Conservation (phyloP, 106 monocot species). For the Dendrobium chrysotoxum region DNA sequence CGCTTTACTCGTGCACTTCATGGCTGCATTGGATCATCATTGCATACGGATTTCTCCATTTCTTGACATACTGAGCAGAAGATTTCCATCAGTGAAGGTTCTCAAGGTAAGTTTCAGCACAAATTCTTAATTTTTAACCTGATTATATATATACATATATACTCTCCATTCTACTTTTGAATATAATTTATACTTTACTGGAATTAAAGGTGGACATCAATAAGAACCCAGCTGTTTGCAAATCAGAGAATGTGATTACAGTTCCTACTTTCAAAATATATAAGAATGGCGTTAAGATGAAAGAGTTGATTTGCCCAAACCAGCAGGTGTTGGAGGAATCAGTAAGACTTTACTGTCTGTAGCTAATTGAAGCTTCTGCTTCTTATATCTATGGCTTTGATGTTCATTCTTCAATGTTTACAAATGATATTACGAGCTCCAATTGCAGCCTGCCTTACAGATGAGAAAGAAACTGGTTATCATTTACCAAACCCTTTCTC, state of each 20-base stretch:
- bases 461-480: no score
- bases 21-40: constrained; percentile 20
- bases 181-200: background rate
- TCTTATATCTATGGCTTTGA: no score
- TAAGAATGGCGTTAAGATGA: constrained; percentile 11
- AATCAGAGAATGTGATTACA: constrained; percentile 9
- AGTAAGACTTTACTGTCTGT: constrained; percentile 15
- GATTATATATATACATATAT: background rate
- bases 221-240: background rate
- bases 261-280: constrained; percentile 20
- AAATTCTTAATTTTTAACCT: background rate
- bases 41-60: constrained; percentile 51
- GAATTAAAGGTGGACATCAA: constrained; percentile 16
- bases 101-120: background rate
- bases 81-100: constrained; percentile 47
- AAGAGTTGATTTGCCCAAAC: constrained; percentile 16
- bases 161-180: background rate
- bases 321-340: constrained; percentile 9
- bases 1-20: constrained; percentile 42
- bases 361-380: background rate
- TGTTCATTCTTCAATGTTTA: no score
- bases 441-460: background rate
- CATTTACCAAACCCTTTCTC: no score
- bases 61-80: constrained; percentile 36
- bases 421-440: background rate